A percentile compares a stretch with the other conserved stretches of the same genome.
phyloP scores from a whole-genome alignment of 2,329 filamentous ascomycete genomes.

The Penicillium sclerotiorum region DNA sequence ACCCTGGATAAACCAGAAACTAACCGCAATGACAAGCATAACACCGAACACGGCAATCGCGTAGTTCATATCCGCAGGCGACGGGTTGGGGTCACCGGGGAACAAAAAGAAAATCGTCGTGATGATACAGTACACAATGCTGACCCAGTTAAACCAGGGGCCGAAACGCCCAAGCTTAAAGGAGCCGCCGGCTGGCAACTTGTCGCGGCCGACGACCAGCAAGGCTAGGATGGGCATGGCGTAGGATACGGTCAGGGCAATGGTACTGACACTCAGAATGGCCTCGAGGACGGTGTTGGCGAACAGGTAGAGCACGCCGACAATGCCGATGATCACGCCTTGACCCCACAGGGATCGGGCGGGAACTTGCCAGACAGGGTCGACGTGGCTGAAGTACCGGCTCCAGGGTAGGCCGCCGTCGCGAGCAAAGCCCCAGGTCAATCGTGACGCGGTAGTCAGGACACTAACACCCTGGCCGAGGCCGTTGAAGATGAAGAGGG shows the following conservation, averaged over 20 bases:
- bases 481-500: conserved; percentile 60
- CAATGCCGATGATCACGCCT: conserved; percentile 48
- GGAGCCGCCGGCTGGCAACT: conserved; percentile 49
- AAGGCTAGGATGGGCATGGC: conserved; percentile 55
- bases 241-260: conserved; percentile 58
- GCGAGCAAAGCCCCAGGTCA: conserved; percentile 60
- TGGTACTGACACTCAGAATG: conserved; percentile 59
- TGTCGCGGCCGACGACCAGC: conserved; percentile 55
- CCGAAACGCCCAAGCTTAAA: conserved; percentile 54
- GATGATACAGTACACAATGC: conserved; percentile 55
- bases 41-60: conserved; percentile 61
- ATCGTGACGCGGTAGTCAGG: conserved; percentile 55
- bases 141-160: conserved; percentile 51
- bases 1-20: conserved; percentile 56
- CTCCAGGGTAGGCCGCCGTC: conserved; percentile 54
- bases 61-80: conserved; percentile 58
- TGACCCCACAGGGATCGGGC: conserved; percentile 57
- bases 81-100: conserved; percentile 49
- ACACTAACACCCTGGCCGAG: conserved; percentile 57
- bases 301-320: conserved; percentile 61
- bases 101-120: conserved; percentile 62
- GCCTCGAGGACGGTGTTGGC: conserved; percentile 57
- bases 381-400: conserved; percentile 48
- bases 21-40: conserved; percentile 54
- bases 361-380: conserved; percentile 56